phyloP scores from a whole-genome alignment of 768 basidiomycete genomes.

The Auricularia sp. region DNA sequence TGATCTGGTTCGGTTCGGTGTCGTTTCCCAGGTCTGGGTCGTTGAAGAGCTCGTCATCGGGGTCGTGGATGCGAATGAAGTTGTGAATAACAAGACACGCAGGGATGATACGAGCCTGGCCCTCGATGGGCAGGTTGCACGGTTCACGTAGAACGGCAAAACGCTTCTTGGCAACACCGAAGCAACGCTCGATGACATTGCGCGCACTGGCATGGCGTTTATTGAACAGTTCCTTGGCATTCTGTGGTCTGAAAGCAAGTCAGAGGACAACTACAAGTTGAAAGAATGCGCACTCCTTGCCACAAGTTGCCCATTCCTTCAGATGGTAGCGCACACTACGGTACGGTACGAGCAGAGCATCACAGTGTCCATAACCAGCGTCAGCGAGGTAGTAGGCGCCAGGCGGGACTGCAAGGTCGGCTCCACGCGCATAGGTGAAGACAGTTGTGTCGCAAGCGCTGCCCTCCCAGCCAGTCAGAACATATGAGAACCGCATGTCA shows the following conservation, averaged over 20 bases:
- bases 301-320: conserved; percentile 17
- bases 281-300: not conserved
- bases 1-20: too few species aligned
- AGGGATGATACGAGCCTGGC: conserved; percentile 15
- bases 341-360: conserved; percentile 21
- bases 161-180: conserved; percentile 16
- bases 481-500: conserved; percentile 19
- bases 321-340: conserved; percentile 25
- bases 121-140: conserved; percentile 9
- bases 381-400: conserved; percentile 25
- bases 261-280: not conserved
- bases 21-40: not conserved
- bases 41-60: conserved; percentile 3
- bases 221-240: conserved; percentile 19
- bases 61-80: conserved; percentile 16
- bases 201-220: conserved; percentile 14
- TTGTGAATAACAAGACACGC: conserved; percentile 16
- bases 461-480: conserved; percentile 21
- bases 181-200: conserved; percentile 19
- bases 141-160: conserved; percentile 6
- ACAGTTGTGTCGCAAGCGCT: conserved; percentile 20
- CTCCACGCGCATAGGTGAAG: conserved; percentile 16
- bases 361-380: conserved; percentile 22
- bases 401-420: conserved; percentile 15
- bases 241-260: conserved; percentile 10